phyloP scores from a whole-genome alignment of 2,329 filamentous ascomycete genomes.

The Trichoderma simmonsii region DNA sequence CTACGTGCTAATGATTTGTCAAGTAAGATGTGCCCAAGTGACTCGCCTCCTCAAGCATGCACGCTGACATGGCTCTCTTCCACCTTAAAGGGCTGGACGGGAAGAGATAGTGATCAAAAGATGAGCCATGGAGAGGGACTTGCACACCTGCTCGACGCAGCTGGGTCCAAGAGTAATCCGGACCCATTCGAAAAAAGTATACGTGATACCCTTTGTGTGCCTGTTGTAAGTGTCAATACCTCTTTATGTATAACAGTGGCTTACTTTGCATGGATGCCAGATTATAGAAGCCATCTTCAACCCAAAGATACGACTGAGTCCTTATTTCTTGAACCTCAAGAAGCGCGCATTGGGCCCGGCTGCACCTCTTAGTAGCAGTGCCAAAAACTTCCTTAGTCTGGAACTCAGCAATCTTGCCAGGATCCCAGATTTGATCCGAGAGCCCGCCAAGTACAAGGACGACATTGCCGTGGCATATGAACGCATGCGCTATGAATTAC shows the following conservation, averaged over 20 bases:
- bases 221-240: slow-evolving; percentile 29
- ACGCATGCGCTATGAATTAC: slow-evolving; percentile 21
- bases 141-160: slow-evolving; percentile 30
- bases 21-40: slow-evolving; percentile 26
- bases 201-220: slow-evolving; percentile 30
- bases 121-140: slow-evolving; percentile 34
- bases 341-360: neutral
- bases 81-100: slow-evolving; percentile 31
- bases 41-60: neutral
- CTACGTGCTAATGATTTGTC: slow-evolving; percentile 37
- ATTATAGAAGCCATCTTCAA: slow-evolving; percentile 34
- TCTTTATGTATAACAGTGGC: neutral
- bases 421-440: slow-evolving; percentile 23
- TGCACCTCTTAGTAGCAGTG: neutral
- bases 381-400: slow-evolving; percentile 13
- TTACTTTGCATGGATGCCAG: slow-evolving; percentile 20
- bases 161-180: slow-evolving; percentile 25
- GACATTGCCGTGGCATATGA: slow-evolving; percentile 24
- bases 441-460: slow-evolving; percentile 21
- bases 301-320: slow-evolving; percentile 25
- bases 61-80: neutral
- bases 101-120: slow-evolving; percentile 24
- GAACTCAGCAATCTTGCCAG: slow-evolving; percentile 20
- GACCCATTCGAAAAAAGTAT: slow-evolving; percentile 31
- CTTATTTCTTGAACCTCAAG: slow-evolving; percentile 23